Base-by-base conservation (phyloP, 2,329 filamentous ascomycete genomes). In the Lasiodiplodia sp. region DNA sequence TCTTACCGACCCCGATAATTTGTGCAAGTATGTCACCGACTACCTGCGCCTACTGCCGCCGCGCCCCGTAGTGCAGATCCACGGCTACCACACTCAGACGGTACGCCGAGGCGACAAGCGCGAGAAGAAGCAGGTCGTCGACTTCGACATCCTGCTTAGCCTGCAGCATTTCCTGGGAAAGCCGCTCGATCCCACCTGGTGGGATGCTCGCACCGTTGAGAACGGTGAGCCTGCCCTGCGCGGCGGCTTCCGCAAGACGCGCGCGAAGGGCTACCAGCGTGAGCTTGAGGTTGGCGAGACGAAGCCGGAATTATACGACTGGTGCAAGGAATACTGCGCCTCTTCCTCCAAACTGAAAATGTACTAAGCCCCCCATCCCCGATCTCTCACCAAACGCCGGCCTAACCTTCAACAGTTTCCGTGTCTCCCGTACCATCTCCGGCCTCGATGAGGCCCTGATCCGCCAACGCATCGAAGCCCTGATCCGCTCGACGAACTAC, bases 291-390 rank as follows among this genome's bases (percentile, higher is more conserved):
- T 85, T 12, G 82, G 83, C 12, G 70, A 72, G 31, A 72, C 69
- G 6, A 60, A 80, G 78, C 74, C 84, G 73, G 44, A 79, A 73
- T 23, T 77, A 89, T 12, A 77, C 76, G 86, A 89, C 69, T 94
- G 91, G 91, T 92, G 90, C 73, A 86, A 90, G 69, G 85, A 86
- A 49, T 94, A 88, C 79, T 90, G 87, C 73, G 85, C 85, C 2
- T 88, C 85, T 71, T 80, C 82, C 25, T 83, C 87, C 0, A 81
- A 81, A 10, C 81, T 92, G 40, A 90, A 90, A 74, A 77, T 79
- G 67, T 70, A 63, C 67, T 67, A 34, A 34, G 31, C 31, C 12
- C 8, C n/a, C 49, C 14, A n/a, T 3, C 16, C 34, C 34, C 37
- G 18, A 8, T 3, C 16, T 55, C 31, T 21, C 4, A n/a, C 10